Base-by-base conservation (phyloP, 2,329 filamentous ascomycete genomes). In the Magnaporthiopsis poae region DNA sequence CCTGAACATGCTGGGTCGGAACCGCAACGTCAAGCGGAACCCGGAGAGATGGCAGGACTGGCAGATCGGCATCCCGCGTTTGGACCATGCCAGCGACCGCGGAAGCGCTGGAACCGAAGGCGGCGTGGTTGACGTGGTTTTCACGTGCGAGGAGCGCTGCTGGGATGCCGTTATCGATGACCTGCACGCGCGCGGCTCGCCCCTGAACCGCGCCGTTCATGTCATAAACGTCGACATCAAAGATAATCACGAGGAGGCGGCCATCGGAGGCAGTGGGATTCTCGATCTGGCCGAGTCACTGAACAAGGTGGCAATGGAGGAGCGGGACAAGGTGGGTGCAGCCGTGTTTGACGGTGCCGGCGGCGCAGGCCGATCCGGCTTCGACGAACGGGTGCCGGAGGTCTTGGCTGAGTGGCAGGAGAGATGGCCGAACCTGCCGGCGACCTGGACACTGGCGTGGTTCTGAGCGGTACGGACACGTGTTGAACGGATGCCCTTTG, bases 141-240 rank as follows among this genome's bases (percentile, higher is more conserved):
- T 99, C 71, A 99, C 95, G 0, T 99, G 95, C 74, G 95, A 99
- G 77, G 95, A 99, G 79, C 84, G 95, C 68, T 99, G 95, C 75
- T 99, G 96, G 92, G 95, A 99, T 77, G 93, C 95, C 5, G 95
- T 99, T 46, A 85, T 99, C 13, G 95, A 99, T 73, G 94, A 99
- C 75, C 81, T 99, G 65, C 86, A 96, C 69, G 90, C 88, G 72
- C 86, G 96, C 69, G 95, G 94, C 9, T 87, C 90, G 0, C 90
- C 91, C 3, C 81, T 99, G 67, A 99, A 99, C 76, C 83, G 92
- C 2, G 93, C 95, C 0, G 95, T 99, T 0, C 95, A 99, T 75
- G 91, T 99, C 67, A 96, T 99, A 81, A 99, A 99, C 73, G 90
- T 99, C 66, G 95, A 99, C 75, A 99, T 99, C 74, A 94, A 90